A percentile compares a stretch with the other conserved stretches of the same genome.
Conservation (phyloP, 2,329 filamentous ascomycete species). For the Cryphonectria radicalis region DNA sequence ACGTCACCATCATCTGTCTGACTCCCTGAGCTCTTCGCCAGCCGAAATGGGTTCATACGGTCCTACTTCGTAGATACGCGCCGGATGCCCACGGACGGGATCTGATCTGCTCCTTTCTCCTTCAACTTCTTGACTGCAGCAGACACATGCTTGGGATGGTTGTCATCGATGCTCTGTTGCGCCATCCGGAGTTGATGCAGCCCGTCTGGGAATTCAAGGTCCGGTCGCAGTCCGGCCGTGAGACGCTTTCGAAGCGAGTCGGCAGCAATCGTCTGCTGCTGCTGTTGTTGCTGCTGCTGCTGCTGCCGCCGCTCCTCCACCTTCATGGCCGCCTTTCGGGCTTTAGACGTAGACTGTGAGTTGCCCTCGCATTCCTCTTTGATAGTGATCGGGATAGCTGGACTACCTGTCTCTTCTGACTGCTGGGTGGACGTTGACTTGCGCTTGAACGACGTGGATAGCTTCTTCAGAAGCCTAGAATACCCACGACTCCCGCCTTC, state of each 20-base stretch:
- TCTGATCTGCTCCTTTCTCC: neutral
- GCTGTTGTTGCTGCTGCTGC: neutral
- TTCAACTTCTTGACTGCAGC: neutral
- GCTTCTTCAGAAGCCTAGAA: constrained; percentile 3
- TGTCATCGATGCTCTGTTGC: neutral
- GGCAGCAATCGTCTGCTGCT: neutral
- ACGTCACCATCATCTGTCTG: neutral
- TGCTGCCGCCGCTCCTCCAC: neutral
- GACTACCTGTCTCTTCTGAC: neutral
- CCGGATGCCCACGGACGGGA: constrained; percentile 7
- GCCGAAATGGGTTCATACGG: constrained; percentile 17
- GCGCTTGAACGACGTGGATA: constrained; percentile 21
- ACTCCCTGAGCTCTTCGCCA: neutral
- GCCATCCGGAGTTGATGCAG: neutral
- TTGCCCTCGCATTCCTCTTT: neutral
- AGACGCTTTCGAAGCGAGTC: constrained; percentile 15
- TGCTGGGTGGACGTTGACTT: neutral
- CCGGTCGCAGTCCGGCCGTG: constrained; percentile 11
- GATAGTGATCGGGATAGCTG: neutral
- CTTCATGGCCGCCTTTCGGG: neutral
- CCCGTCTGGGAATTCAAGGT: neutral
- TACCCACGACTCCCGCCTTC: neutral
- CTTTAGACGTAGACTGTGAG: neutral
- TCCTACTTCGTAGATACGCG: constrained; percentile 17
- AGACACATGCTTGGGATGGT: too few species aligned